phyloP scores from a whole-genome alignment of 352 stramenopile species.

The Phytophthora sojae region DNA sequence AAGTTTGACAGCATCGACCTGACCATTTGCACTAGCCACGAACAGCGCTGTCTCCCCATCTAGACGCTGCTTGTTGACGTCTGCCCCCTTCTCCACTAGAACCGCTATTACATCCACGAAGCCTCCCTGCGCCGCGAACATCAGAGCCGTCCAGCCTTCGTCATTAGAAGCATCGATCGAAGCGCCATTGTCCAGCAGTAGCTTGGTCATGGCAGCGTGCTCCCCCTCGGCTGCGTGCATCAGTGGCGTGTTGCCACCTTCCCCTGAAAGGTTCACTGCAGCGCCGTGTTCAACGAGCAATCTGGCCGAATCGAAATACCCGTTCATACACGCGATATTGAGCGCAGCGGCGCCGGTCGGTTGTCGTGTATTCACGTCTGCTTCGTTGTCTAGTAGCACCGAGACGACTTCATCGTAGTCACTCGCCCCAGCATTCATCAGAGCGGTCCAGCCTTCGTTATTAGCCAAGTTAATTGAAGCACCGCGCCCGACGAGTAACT shows the following conservation, averaged over 20 bases:
- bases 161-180: conserved; percentile 1
- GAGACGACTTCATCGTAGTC: neutral
- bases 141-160: conserved; percentile 7
- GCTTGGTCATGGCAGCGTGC: neutral
- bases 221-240: neutral
- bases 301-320: neutral
- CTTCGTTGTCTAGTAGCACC: neutral
- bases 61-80: neutral
- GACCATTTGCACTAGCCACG: neutral
- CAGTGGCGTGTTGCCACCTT: conserved; percentile 1
- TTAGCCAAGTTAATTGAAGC: conserved; percentile 1
- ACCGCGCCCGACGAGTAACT: neutral
- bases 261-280: neutral
- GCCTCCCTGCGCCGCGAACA: neutral
- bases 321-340: neutral
- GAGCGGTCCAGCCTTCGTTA: conserved; percentile 3
- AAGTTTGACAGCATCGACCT: neutral
- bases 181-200: conserved; percentile 3
- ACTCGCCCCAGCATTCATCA: conserved; percentile 6
- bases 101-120: neutral
- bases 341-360: neutral
- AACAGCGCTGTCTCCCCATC: conserved; percentile 3
- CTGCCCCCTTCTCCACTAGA: conserved; percentile 4
- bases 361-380: neutral
- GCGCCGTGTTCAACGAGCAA: neutral